Base-by-base conservation (phyloP, 2,329 filamentous ascomycete species). In the Ceratocystiopsis minuta region DNA sequence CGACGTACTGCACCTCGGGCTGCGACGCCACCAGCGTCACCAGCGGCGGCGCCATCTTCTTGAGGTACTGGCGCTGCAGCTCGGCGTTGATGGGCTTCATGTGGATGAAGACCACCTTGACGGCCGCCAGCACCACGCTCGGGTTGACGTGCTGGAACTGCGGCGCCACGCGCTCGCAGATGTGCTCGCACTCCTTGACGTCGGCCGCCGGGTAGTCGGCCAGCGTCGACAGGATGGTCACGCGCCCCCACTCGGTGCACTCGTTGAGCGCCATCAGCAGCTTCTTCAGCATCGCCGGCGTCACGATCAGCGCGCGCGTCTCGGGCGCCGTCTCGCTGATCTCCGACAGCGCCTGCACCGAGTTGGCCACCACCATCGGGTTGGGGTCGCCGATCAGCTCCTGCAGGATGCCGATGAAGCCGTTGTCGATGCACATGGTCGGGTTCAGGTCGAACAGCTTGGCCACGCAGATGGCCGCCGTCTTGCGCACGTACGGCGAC, bases 101-200 rank as follows among this genome's bases (percentile, higher is more conserved):
- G 59, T 98, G 90, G 47, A 92, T 75, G 57, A 98, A 98, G 34
- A 98, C 92, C 14, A 84, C 84, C 66, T 98, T 98, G 53, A 98
- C 87, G 16, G 90, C 90, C n/a, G 90, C 85, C 49, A 98, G 64
- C 16, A 98, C 90, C 15, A 98, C 90, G 56, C 88, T 92, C 3
- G 90, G 84, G 55, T 98, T 98, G 55, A 94, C 88, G 55, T 98
- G 90, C 62, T 98, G 90, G 58, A 98, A 98, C 56, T 98, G 90
- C 35, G 90, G 90, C 41, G 85, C 78, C 33, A 96, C 88, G 54
- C 90, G 71, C 66, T 98, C 90, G 60, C 90, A 98, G 45, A 98
- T 95, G 58, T 96, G 90, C 63, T 98, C 90, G 43, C 88, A 81
- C 63, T 98, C 90, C 63, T 95, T 96, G 46, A 86, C 69, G 57